Percentiles rank a stretch among this genome's conserved stretches.
Conservation (phyloP, 2,329 filamentous ascomycete species). For the Claviceps sorghi region DNA sequence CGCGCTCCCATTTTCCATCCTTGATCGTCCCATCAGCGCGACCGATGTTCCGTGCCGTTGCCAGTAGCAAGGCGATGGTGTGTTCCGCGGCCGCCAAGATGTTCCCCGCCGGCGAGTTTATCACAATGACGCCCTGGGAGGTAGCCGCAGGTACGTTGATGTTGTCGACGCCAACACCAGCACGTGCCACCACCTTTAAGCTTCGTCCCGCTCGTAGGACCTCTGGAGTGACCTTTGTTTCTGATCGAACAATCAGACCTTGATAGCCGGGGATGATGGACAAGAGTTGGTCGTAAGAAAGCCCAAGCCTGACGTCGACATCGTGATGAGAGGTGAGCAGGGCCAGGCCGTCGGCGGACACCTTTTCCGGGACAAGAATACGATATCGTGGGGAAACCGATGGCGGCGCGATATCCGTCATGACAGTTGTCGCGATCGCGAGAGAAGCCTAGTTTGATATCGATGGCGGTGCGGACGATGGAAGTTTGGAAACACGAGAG, state of each 20-base stretch:
- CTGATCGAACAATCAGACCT: constrained; percentile 64
- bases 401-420: not conserved
- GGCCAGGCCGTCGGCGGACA: constrained; percentile 63
- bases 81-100: constrained; percentile 70
- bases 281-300: constrained; percentile 49
- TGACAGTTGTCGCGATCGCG: constrained; percentile 16
- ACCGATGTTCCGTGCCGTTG: constrained; percentile 59
- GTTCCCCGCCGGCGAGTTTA: constrained; percentile 68
- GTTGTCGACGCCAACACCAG: constrained; percentile 73
- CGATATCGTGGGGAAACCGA: constrained; percentile 16
- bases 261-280: constrained; percentile 57
- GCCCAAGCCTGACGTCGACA: constrained; percentile 50
- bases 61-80: constrained; percentile 59
- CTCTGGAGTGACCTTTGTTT: constrained; percentile 62
- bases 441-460: not conserved
- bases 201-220: constrained; percentile 52
- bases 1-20: constrained; percentile 59
- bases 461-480: not conserved
- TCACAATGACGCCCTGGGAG: constrained; percentile 58
- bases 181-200: constrained; percentile 64
- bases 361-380: constrained; percentile 65
- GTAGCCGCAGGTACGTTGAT: constrained; percentile 64
- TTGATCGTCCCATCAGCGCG: constrained; percentile 56
- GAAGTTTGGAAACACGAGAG: not conserved
- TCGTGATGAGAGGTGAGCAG: constrained; percentile 52